Evolutionary conservation across 805 yeast genomes (phyloP).

Genomic region (Komagataella kurtzmanii): DNA sequence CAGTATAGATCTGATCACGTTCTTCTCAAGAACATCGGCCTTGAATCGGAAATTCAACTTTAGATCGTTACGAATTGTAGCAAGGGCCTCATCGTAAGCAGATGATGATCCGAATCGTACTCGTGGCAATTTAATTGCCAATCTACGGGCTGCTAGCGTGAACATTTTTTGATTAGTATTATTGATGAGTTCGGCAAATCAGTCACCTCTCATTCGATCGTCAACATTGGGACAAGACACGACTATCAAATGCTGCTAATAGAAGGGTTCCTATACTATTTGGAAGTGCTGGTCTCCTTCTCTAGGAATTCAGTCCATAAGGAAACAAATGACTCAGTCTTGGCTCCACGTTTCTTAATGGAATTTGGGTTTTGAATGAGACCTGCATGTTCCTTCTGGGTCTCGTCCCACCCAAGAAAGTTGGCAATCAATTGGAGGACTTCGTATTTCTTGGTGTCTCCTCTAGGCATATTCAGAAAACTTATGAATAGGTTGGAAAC

Average conservation of each 20-base stretch:
- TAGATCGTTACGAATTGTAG: constrained; percentile 17
- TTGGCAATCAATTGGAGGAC: constrained; percentile 76
- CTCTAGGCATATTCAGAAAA: constrained; percentile 78
- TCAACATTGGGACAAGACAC: constrained; percentile 1
- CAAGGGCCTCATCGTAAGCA: constrained; percentile 14
- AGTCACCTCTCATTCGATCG: constrained; percentile 2
- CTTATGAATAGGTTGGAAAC: constrained; percentile 78
- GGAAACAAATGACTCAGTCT: constrained; percentile 40
- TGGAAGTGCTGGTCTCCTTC: constrained; percentile 38
- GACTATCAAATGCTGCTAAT: background rate
- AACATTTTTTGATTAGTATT: background rate
- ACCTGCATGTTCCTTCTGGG: constrained; percentile 65
- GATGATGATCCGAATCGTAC: constrained; percentile 11
- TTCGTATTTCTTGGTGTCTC: constrained; percentile 90
- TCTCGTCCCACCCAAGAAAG: constrained; percentile 81
- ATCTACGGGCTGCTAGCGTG: background rate
- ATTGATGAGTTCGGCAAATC: background rate
- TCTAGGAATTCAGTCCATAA: constrained; percentile 74
- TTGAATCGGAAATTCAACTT: constrained; percentile 19
- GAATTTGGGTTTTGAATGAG: constrained; percentile 17
- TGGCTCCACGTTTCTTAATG: constrained; percentile 12
- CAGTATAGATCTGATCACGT: constrained; percentile 24
- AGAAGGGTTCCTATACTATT: background rate
- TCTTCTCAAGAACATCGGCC: constrained; percentile 21
- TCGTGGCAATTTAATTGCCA: background rate